These are phyloP conservation scores for Fusarium burgessii DNA, from an alignment of 2,329 filamentous ascomycete genomes.

Conservation along the genomic window DNA sequence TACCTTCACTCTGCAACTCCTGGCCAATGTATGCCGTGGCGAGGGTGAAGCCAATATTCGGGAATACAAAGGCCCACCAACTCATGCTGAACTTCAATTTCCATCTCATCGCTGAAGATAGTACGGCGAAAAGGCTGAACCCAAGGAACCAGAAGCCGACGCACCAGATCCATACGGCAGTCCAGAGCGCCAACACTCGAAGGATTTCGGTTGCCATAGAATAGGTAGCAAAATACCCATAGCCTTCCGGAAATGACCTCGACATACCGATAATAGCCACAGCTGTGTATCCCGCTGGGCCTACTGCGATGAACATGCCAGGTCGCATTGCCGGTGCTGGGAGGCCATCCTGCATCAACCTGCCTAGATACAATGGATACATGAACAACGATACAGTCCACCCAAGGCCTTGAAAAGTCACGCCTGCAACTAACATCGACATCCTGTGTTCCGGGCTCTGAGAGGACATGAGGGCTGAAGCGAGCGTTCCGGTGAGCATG, in stretches of 20 bases:
- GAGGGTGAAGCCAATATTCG: slow-evolving; percentile 45
- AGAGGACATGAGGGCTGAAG: slow-evolving; percentile 40
- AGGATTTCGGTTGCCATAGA: slow-evolving; percentile 43
- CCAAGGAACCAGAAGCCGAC: slow-evolving; percentile 47
- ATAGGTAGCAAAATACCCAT: slow-evolving; percentile 45
- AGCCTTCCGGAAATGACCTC: slow-evolving; percentile 35
- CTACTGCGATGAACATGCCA: slow-evolving; percentile 46
- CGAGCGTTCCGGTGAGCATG: slow-evolving; percentile 46
- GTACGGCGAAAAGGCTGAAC: slow-evolving; percentile 40
- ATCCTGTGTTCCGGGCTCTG: slow-evolving; percentile 44
- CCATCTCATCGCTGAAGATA: slow-evolving; percentile 26
- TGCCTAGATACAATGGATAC: slow-evolving; percentile 43
- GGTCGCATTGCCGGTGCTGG: slow-evolving; percentile 45
- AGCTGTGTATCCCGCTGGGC: slow-evolving; percentile 42
- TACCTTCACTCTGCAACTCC: slow-evolving; percentile 40
- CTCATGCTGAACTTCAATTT: slow-evolving; percentile 44
- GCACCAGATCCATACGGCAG: slow-evolving; percentile 46
- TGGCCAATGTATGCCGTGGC: slow-evolving; percentile 44
- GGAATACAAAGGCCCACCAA: slow-evolving; percentile 48
- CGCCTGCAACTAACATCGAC: slow-evolving; percentile 44
- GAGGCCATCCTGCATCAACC: slow-evolving; percentile 46
- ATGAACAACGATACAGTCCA: slow-evolving; percentile 45
- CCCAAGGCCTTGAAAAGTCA: slow-evolving; percentile 46
- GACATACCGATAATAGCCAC: slow-evolving; percentile 47
- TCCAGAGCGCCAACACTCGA: slow-evolving; percentile 43